Conservation (phyloP, 495 filamentous ascomycete genomes). For the Tirmania nivea region DNA sequence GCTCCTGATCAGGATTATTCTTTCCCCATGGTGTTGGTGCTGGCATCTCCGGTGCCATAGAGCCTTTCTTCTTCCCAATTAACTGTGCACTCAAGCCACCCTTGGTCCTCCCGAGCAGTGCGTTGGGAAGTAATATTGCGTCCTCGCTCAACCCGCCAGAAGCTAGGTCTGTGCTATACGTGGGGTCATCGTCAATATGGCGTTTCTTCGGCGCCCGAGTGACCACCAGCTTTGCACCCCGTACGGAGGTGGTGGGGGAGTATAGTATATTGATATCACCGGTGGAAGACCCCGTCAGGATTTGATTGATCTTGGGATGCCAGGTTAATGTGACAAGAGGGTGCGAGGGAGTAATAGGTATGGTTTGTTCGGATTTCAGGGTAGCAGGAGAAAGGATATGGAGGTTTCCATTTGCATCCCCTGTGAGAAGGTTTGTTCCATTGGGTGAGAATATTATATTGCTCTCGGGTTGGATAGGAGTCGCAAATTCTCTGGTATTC, state of each 20-base stretch:
- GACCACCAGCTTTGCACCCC: slow-evolving; percentile 75
- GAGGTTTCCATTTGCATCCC: slow-evolving; percentile 66
- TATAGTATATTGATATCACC: slow-evolving; percentile 76
- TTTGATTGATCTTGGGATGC: slow-evolving; percentile 91
- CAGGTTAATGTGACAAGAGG: slow-evolving; percentile 69
- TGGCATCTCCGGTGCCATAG: slow-evolving; percentile 60
- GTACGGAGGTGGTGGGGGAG: slow-evolving; percentile 56
- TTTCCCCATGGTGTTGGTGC: slow-evolving; percentile 79
- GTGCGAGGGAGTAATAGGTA: slow-evolving; percentile 61
- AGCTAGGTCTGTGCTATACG: slow-evolving; percentile 59
- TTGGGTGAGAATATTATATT: slow-evolving; percentile 79
- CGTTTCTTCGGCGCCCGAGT: slow-evolving; percentile 80
- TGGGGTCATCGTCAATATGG: slow-evolving; percentile 81
- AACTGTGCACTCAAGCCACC: slow-evolving; percentile 26
- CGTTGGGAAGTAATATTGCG: slow-evolving; percentile 47
- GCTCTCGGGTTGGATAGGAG: slow-evolving; percentile 54
- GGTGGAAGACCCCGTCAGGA: slow-evolving; percentile 79
- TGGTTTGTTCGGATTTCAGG: slow-evolving; percentile 58
- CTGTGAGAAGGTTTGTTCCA: slow-evolving; percentile 56
- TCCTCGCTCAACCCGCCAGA: slow-evolving; percentile 56
- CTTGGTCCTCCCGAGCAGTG: slow-evolving; percentile 27
- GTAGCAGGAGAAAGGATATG: slow-evolving; percentile 88
- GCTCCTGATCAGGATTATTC: slow-evolving; percentile 69
- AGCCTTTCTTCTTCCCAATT: slow-evolving; percentile 29
- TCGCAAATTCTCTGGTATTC: slow-evolving; percentile 60